These are phyloP conservation scores for Pichia nanzhaoensis DNA, from an alignment of 805 yeast species.

Conservation along the genomic window DNA sequence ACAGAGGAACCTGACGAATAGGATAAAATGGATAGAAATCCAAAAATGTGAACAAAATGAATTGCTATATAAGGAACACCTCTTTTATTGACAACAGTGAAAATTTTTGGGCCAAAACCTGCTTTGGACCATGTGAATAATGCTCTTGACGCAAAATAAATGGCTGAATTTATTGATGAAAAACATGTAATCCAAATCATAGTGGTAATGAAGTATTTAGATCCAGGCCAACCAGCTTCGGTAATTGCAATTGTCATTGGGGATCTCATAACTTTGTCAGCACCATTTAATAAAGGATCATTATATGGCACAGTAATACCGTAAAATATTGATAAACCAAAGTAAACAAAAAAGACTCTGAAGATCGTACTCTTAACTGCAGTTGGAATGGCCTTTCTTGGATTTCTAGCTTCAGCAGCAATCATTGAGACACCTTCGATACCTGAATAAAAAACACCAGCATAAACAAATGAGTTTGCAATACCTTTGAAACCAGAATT, in stretches of 20 bases:
- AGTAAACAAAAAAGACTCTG: slow-evolving; percentile 44
- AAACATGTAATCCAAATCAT: slow-evolving; percentile 57
- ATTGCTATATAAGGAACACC: slow-evolving; percentile 66
- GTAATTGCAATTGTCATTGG: slow-evolving; percentile 44
- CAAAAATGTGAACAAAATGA: slow-evolving; percentile 46
- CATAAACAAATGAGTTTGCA: slow-evolving; percentile 22
- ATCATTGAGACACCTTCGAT: slow-evolving; percentile 35
- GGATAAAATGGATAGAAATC: slow-evolving; percentile 51
- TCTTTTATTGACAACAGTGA: slow-evolving; percentile 43
- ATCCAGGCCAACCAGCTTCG: slow-evolving; percentile 46
- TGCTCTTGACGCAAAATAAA: slow-evolving; percentile 64
- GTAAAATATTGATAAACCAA: slow-evolving; percentile 48
- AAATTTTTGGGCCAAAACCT: slow-evolving; percentile 39
- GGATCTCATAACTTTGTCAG: slow-evolving; percentile 36
- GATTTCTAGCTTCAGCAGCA: slow-evolving; percentile 58
- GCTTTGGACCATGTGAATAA: slow-evolving; percentile 57
- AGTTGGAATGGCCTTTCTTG: slow-evolving; percentile 48
- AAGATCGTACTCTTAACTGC: slow-evolving; percentile 56
- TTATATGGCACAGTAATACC: slow-evolving; percentile 56
- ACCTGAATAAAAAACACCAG: slow-evolving; percentile 24
- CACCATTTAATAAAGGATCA: slow-evolving; percentile 37
- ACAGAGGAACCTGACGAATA: slow-evolving; percentile 51
- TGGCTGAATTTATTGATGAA: slow-evolving; percentile 63
- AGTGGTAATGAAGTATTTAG: slow-evolving; percentile 52
- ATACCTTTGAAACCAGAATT: slow-evolving; percentile 23